Evolutionary conservation across 306 rosid species (phyloP), one percentile per base, ranked within the genome.

Genomic region (Astragalus glycyphyllos): DNA sequence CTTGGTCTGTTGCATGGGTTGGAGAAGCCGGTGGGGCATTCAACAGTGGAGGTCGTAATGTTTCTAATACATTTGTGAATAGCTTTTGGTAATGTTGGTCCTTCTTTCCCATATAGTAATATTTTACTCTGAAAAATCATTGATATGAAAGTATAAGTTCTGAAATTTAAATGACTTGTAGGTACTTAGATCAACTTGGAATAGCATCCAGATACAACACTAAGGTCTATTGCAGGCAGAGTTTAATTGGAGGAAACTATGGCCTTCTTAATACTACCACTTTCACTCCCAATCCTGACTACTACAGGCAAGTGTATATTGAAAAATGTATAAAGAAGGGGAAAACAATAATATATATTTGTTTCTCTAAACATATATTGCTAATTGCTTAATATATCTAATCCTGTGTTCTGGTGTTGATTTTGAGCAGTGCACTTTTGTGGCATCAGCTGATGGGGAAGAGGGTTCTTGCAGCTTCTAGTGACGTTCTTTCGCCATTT

Each of bases 171-270:
- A 44, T 73, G 13, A 41, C 61, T 54, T 72, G 34, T 72, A 94
- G 99, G 99, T 94, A 91, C 91, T 87, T 94, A 46, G 99, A 94
- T 86, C 96, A 94, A 80, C 99, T 94, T 69, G 99, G 96, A 80
- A 74, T 94, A 87, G 85, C 99, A 41, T 86, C 99, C 13, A 87
- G 63, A 77, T 84, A 87, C 84, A 82, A 73, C 82, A 78, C 96
- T 20, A 86, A 85, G 75, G 97, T 82, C 54, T 94, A 94, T 67
- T 94, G 99, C 84, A 86, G 99, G 65, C 99, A 94, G 65, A 82
- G 95, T 57, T 83, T 94, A 75, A 77, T 94, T 68, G 99, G 99
- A 20, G 99, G 99, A 42, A 84, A 91, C 88, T 94, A 94, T 38
- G 97, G 97, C 66, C 92, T 94, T 65, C 92, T 94, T 66, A 86